These are phyloP conservation scores for Tylopilus plumbeoviolaceoides DNA, from an alignment of 768 basidiomycete species.

Conservation along the genomic window DNA sequence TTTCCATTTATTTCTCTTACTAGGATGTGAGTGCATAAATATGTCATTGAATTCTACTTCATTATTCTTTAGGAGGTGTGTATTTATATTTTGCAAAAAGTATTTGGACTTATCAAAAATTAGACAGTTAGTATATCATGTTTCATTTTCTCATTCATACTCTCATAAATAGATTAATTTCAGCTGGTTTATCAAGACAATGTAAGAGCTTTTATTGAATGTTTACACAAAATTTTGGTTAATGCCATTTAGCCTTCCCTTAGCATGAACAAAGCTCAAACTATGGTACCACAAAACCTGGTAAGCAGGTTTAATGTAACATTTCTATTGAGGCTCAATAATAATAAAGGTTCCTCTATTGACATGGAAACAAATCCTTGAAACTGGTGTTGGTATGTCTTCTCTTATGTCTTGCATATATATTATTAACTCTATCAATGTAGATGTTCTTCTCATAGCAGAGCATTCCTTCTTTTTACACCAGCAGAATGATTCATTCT, in stretches of 20 bases:
- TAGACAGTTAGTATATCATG: too few relatives aligned
- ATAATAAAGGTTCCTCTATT: background rate
- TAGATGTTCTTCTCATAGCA: background rate
- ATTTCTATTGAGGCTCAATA: background rate
- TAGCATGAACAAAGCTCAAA: too few relatives aligned
- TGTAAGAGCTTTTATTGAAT: too few relatives aligned
- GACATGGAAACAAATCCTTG: background rate
- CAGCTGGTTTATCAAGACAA: too few relatives aligned
- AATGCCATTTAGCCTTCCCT: background rate
- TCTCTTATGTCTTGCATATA: background rate
- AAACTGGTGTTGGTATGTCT: background rate
- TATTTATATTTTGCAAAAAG: too few relatives aligned
- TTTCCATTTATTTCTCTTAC: too few relatives aligned
- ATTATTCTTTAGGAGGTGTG: too few relatives aligned
- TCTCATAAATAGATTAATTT: too few relatives aligned
- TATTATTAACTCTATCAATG: background rate
- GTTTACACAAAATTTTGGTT: background rate
- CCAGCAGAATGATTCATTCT: background rate
- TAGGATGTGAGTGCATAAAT: too few relatives aligned
- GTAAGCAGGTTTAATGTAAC: background rate
- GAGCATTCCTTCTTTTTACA: background rate
- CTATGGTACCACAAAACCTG: background rate
- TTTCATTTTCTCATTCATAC: too few relatives aligned
- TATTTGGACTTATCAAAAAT: too few relatives aligned
- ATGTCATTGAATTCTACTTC: too few relatives aligned